Evolutionary conservation across 495 filamentous ascomycete species (phyloP).

Genomic region (Penicillium nucicola): DNA sequence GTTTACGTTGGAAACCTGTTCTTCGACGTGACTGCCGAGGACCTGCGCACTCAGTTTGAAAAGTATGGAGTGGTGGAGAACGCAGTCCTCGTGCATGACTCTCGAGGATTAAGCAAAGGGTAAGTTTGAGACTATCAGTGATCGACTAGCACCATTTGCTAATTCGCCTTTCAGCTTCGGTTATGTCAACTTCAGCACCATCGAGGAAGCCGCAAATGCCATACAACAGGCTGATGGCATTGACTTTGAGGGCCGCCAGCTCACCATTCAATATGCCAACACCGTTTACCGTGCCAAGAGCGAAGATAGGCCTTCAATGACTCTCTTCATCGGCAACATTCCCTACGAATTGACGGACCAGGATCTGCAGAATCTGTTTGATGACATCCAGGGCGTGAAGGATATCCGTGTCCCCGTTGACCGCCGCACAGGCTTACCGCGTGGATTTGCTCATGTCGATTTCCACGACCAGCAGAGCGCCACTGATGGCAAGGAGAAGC

Average conservation of each 20-base stretch:
- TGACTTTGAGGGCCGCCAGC: slow-evolving; percentile 76
- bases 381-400: slow-evolving; percentile 62
- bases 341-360: slow-evolving; percentile 84
- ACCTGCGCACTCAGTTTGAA: slow-evolving; percentile 63
- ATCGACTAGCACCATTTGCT: not conserved
- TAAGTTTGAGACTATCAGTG: slow-evolving; percentile 40
- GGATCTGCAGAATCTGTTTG: slow-evolving; percentile 81
- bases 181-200: slow-evolving; percentile 64
- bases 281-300: slow-evolving; percentile 28
- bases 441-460: slow-evolving; percentile 89
- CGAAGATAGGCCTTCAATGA: slow-evolving; percentile 48
- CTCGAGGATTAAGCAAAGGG: slow-evolving; percentile 83
- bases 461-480: slow-evolving; percentile 69
- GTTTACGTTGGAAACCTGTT: slow-evolving; percentile 84
- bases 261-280: slow-evolving; percentile 54
- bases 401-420: slow-evolving; percentile 92
- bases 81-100: slow-evolving; percentile 61
- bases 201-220: slow-evolving; percentile 58
- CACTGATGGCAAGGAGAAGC: slow-evolving; percentile 48
- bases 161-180: slow-evolving; percentile 58
- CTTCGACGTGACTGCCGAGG: slow-evolving; percentile 74
- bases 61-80: slow-evolving; percentile 60
- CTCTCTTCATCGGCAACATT: slow-evolving; percentile 86
- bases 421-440: slow-evolving; percentile 77
- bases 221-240: slow-evolving; percentile 61